Evolutionary conservation across 208 protist genomes (phyloP).

Genomic region (Herpetomonas tarakana): DNA sequence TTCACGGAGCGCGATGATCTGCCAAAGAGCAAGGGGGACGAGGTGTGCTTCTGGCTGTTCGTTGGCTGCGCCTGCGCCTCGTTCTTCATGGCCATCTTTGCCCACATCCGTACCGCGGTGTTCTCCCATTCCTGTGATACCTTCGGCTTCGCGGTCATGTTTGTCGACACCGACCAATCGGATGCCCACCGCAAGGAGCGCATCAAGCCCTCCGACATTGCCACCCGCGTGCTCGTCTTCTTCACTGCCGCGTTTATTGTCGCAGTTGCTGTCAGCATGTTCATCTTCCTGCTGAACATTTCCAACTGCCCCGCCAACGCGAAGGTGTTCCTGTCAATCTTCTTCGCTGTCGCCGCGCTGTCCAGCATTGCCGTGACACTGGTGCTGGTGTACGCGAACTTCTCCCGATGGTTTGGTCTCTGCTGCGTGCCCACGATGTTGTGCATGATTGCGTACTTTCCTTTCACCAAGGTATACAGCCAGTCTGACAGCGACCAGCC

Average conservation of each 20-base stretch:
- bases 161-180: slow-evolving; percentile 10
- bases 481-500: neutral
- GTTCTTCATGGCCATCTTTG: slow-evolving; percentile 55
- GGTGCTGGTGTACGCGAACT: slow-evolving; percentile 27
- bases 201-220: slow-evolving; percentile 19
- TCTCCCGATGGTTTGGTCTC: slow-evolving; percentile 28
- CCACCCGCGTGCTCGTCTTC: slow-evolving; percentile 19
- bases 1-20: slow-evolving; percentile 16
- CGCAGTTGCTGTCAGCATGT: slow-evolving; percentile 13
- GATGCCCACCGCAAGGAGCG: slow-evolving; percentile 2
- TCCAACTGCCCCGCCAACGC: slow-evolving; percentile 14
- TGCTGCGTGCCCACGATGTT: slow-evolving; percentile 24
- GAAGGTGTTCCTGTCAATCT: slow-evolving; percentile 31
- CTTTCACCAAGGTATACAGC: slow-evolving; percentile 9
- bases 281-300: slow-evolving; percentile 42
- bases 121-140: slow-evolving; percentile 69
- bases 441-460: slow-evolving; percentile 42
- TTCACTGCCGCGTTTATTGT: slow-evolving; percentile 13
- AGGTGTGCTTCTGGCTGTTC: slow-evolving; percentile 44
- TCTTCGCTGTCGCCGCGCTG: slow-evolving; percentile 22
- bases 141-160: slow-evolving; percentile 64
- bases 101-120: slow-evolving; percentile 43
- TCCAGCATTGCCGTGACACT: slow-evolving; percentile 24
- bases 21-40: neutral
- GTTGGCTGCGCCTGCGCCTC: slow-evolving; percentile 22